Evolutionary conservation across 2,329 filamentous ascomycete genomes (phyloP).

Genomic region (Canariomyces notabilis): DNA sequence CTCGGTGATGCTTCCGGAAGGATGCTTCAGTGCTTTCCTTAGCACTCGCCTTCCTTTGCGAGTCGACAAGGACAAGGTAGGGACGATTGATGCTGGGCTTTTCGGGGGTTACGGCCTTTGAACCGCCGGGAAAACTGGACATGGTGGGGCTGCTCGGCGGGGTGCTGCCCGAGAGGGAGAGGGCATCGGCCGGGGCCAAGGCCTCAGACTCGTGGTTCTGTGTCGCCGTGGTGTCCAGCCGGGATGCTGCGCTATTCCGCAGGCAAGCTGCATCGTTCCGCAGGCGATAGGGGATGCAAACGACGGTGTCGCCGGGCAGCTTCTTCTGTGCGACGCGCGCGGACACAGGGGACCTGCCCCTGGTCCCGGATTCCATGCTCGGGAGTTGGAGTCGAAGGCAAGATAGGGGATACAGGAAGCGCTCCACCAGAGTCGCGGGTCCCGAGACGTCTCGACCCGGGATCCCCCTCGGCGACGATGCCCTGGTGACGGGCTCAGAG

Average conservation of each 20-base stretch:
- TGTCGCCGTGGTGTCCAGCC: constrained; percentile 10
- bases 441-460: constrained; percentile 16
- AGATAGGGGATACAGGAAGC: constrained; percentile 2
- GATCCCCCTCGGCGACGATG: constrained; percentile 14
- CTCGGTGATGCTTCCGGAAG: constrained; percentile 23
- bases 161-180: constrained; percentile 24
- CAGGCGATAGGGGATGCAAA: constrained; percentile 21
- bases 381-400: not conserved
- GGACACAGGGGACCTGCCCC: constrained; percentile 23
- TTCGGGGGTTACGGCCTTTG: constrained; percentile 16
- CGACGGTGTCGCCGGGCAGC: constrained; percentile 18
- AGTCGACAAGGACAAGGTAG: constrained; percentile 15
- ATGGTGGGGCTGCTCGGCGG: constrained; percentile 24
- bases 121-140: constrained; percentile 12
- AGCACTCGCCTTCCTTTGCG: constrained; percentile 8
- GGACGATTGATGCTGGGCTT: constrained; percentile 12
- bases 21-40: constrained; percentile 12
- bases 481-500: constrained; percentile 4
- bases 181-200: constrained; percentile 16
- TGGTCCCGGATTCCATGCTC: constrained; percentile 22
- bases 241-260: constrained; percentile 21
- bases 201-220: constrained; percentile 10
- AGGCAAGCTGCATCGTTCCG: constrained; percentile 17
- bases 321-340: constrained; percentile 26
- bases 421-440: constrained; percentile 11